These are phyloP conservation scores for Clarireedia monteithiana DNA, from an alignment of 2,329 filamentous ascomycete species.

Conservation along the genomic window DNA sequence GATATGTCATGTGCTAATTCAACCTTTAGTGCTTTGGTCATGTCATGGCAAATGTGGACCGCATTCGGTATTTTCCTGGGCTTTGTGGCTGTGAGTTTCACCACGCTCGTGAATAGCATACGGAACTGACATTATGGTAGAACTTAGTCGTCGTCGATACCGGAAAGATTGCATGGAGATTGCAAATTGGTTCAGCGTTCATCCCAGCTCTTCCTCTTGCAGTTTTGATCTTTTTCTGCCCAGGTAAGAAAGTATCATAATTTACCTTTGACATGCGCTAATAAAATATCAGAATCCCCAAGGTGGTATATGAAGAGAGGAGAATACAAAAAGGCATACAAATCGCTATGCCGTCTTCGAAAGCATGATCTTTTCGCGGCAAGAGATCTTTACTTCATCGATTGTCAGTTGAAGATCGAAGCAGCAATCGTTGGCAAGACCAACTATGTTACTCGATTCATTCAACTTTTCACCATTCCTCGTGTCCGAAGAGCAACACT, in stretches of 20 bases:
- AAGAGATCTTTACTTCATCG: conserved; percentile 54
- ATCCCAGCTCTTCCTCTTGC: conserved; percentile 52
- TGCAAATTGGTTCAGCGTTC: conserved; percentile 57
- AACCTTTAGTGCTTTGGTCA: conserved; percentile 52
- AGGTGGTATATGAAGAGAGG: conserved; percentile 36
- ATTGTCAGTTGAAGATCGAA: conserved; percentile 38
- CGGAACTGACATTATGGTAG: neutral
- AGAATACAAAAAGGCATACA: conserved; percentile 42
- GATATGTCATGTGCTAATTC: neutral
- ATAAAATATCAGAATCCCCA: conserved; percentile 40
- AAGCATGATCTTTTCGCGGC: conserved; percentile 53
- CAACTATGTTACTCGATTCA: conserved; percentile 53
- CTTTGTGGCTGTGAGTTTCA: conserved; percentile 20
- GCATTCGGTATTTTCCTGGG: conserved; percentile 51
- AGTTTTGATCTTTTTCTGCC: conserved; percentile 55
- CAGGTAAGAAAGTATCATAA: conserved; percentile 19
- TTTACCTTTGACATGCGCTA: neutral
- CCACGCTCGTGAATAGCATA: too few species aligned
- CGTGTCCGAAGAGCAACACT: conserved; percentile 64
- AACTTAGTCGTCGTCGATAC: conserved; percentile 44
- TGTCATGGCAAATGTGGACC: conserved; percentile 74
- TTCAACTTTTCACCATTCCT: conserved; percentile 61
- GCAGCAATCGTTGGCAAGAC: conserved; percentile 27
- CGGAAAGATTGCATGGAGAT: conserved; percentile 49
- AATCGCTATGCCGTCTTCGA: conserved; percentile 48